These are phyloP conservation scores for Neurospora sp. DNA, from an alignment of 495 filamentous ascomycete species.

Conservation along the genomic window DNA sequence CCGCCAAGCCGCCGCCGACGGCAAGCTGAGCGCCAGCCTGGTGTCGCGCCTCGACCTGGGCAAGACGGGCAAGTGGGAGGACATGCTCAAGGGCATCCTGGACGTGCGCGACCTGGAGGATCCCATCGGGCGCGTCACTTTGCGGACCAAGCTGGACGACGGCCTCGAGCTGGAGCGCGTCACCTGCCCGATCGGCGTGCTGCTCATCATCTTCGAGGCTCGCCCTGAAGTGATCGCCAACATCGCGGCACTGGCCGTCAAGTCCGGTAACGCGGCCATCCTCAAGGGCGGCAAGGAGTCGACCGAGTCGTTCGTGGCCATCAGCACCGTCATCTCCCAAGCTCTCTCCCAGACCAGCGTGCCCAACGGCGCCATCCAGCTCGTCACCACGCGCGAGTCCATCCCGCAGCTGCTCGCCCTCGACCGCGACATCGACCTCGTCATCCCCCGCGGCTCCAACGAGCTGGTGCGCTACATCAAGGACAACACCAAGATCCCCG, in stretches of 20 bases:
- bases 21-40: constrained; percentile 70
- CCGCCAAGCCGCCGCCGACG: constrained; percentile 56
- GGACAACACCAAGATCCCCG: constrained; percentile 82
- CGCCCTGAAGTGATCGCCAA: constrained; percentile 98
- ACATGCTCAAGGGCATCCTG: constrained; percentile 93
- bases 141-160: constrained; percentile 83
- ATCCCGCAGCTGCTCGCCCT: constrained; percentile 75
- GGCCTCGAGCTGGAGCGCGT: constrained; percentile 75
- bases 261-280: constrained; percentile 95
- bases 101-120: constrained; percentile 81
- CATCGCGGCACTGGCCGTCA: constrained; percentile 92
- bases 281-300: constrained; percentile 97
- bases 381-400: constrained; percentile 82
- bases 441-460: constrained; percentile 89
- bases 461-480: constrained; percentile 89
- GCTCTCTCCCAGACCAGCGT: constrained; percentile 70
- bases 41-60: constrained; percentile 84
- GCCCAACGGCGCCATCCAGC: constrained; percentile 77
- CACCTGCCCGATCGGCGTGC: constrained; percentile 87
- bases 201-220: constrained; percentile 96
- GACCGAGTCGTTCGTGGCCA: constrained; percentile 81
- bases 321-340: constrained; percentile 72
- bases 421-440: constrained; percentile 83
- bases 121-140: constrained; percentile 78
- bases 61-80: constrained; percentile 84